Percentiles rank a stretch among this genome's conserved stretches.
Evolutionary conservation across 306 rosid genomes (phyloP).

Genomic region (Ormosia emarginata): DNA sequence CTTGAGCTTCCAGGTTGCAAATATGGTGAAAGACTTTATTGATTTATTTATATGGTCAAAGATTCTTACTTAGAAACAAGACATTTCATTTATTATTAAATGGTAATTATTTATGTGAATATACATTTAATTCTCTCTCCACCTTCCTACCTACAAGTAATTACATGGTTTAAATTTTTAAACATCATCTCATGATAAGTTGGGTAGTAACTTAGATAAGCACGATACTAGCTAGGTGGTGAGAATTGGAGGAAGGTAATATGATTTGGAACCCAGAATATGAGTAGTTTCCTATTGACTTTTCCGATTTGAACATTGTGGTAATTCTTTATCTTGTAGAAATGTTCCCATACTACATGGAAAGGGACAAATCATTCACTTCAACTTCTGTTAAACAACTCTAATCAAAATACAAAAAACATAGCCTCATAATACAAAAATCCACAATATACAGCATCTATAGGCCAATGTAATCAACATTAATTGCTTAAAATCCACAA

Average conservation of each 20-base stretch:
- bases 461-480: background rate
- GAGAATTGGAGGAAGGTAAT: constrained; percentile 38
- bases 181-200: background rate
- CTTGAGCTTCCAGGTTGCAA: background rate
- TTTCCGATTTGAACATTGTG: background rate
- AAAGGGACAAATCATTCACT: constrained; percentile 29
- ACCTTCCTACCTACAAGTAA: background rate
- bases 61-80: background rate
- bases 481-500: background rate
- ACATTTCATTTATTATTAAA: no score
- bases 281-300: constrained; percentile 19
- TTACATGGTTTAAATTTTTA: background rate
- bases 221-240: constrained; percentile 25
- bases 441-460: constrained; percentile 9
- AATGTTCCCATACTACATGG: constrained; percentile 69
- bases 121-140: background rate
- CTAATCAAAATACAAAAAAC: background rate
- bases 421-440: background rate
- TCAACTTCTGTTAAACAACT: no score
- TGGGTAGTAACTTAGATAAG: background rate
- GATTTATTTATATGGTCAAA: background rate
- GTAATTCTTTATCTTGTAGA: constrained; percentile 1
- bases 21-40: no score
- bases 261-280: constrained; percentile 29
- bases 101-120: no score